Evolutionary conservation across 176 grass and related monocot genomes (phyloP).

Genomic region (Oryza meyeriana): DNA sequence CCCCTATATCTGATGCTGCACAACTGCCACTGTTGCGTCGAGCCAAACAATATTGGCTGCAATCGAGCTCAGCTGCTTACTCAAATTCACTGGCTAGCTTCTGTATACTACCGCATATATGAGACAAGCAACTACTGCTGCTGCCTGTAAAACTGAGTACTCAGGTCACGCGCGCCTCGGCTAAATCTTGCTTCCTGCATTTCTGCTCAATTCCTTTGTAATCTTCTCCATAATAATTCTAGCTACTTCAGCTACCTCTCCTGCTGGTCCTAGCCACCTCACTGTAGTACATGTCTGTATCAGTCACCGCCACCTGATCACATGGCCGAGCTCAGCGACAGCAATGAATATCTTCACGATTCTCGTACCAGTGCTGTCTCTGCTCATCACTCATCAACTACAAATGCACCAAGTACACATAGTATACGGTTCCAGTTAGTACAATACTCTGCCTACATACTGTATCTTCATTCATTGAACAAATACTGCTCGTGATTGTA

Average conservation of each 20-base stretch:
- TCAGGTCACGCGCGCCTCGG: neutral
- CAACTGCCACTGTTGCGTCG: neutral
- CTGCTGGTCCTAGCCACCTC: too few species aligned
- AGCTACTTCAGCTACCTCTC: too few species aligned
- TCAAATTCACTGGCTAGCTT: neutral
- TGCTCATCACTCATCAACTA: neutral
- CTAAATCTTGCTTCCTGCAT: neutral
- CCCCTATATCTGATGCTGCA: neutral
- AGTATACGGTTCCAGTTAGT: neutral
- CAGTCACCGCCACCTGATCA: neutral
- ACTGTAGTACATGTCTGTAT: too few species aligned
- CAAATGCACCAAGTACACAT: neutral
- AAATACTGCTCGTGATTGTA: neutral
- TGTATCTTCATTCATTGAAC: neutral
- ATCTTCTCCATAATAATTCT: neutral
- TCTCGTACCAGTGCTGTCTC: neutral
- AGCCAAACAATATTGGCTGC: neutral
- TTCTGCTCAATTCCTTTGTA: neutral
- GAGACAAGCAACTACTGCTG: neutral
- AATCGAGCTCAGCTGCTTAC: neutral
- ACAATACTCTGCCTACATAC: neutral
- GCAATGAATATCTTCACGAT: neutral
- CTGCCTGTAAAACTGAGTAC: too few species aligned
- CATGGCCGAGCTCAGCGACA: neutral
- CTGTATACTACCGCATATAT: neutral